Base-by-base conservation (phyloP, 2,329 filamentous ascomycete genomes). In the Verticillium tricorpus region DNA sequence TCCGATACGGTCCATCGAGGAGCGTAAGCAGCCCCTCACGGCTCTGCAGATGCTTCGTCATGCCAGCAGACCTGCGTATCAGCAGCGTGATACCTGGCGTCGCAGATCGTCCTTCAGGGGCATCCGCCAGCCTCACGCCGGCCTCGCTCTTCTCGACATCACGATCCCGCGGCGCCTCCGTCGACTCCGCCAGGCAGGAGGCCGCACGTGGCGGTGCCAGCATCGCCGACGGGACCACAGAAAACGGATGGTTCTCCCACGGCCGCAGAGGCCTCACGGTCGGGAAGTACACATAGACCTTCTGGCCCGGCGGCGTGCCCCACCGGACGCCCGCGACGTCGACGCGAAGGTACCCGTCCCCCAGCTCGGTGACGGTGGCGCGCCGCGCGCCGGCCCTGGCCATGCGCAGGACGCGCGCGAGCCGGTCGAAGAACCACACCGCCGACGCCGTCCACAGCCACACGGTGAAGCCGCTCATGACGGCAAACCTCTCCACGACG, bases 211-310 rank as follows among this genome's bases (percentile, higher is more conserved):
- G 25, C 28, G 28, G 28, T 5, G 28, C 28, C 57, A 72, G 62
- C 56, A 69, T 19, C 17, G 64, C 57, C 17, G 73, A 74, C 25
- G 69, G 68, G 2, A 74, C 62, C 31, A 82, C 67, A 1, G 80
- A 82, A 66, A 85, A 85, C 0, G 82, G 82, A 66, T 85, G 83
- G 56, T 81, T 85, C 67, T 85, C 81, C 82, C 82, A 85, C 0
- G 71, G 66, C 9, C 74, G 70, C 64, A 69, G 66, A 2, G 64
- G 67, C n/a, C 61, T 75, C 1, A 83, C 66, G 0, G 76, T 78
- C 0, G 82, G 82, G 65, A 85, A 83, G 67, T 82, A 83, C 0
- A 77, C 69, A 61, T 82, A 84, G 0, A 72, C 77, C 58, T 81
- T 76, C 2, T 72, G 67, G 2, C 73, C 74, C 0, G 72, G 72